Conservation (phyloP, 225 moss, liverwort and hornwort genomes). For the Polytrichum commune region DNA sequence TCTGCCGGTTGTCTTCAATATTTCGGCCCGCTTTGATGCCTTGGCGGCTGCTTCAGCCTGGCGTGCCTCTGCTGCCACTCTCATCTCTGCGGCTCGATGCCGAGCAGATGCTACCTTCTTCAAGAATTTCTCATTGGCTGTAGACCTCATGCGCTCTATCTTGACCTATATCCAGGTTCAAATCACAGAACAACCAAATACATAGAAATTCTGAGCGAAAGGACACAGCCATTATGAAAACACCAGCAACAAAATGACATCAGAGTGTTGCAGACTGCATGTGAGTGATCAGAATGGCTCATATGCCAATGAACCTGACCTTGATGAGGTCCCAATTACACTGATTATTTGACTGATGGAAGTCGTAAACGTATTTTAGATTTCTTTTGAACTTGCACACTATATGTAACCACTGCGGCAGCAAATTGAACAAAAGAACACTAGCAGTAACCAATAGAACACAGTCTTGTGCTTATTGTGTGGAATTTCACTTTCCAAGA, state of each 20-base stretch:
- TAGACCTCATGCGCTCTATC: conserved; percentile 63
- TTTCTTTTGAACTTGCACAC: no score
- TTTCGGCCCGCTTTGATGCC: conserved; percentile 45
- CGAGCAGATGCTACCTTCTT: conserved; percentile 46
- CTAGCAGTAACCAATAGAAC: no score
- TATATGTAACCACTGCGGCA: no score
- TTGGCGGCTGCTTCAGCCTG: conserved; percentile 58
- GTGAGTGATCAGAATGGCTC: neutral
- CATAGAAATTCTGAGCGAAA: neutral
- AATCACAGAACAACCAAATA: conserved; percentile 4
- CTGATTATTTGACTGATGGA: neutral
- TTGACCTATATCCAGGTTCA: conserved; percentile 48
- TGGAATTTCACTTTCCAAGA: no score
- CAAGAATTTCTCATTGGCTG: conserved; percentile 63
- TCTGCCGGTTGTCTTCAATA: conserved; percentile 39
- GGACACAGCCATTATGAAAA: neutral
- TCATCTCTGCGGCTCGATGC: conserved; percentile 59
- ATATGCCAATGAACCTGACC: neutral
- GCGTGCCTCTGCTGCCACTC: conserved; percentile 51
- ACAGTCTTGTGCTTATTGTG: no score
- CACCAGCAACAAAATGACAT: neutral
- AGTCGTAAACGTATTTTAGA: neutral
- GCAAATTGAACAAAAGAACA: no score
- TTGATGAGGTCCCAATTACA: neutral
- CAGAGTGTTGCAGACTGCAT: no score